These are phyloP conservation scores for Kodamaea laetipori DNA, from an alignment of 805 yeast genomes.

Conservation along the genomic window DNA sequence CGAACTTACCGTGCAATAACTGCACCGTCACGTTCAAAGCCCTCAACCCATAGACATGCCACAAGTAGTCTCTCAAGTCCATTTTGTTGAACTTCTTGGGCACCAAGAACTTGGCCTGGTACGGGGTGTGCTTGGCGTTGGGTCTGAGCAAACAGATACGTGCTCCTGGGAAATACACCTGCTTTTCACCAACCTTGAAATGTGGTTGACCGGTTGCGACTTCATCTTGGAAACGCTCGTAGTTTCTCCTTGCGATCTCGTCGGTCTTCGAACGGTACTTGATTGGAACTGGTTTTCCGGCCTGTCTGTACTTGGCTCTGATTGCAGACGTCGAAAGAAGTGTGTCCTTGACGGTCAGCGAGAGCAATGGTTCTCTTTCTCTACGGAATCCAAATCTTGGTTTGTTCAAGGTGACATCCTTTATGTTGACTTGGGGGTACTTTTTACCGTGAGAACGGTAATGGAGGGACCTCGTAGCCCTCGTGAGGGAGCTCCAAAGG, in stretches of 20 bases:
- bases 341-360: constrained; percentile 43
- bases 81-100: constrained; percentile 92
- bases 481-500: constrained; percentile 4
- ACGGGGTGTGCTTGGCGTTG: constrained; percentile 95
- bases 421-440: constrained; percentile 43
- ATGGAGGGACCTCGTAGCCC: constrained; percentile 27
- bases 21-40: constrained; percentile 89
- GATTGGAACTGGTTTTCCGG: constrained; percentile 46
- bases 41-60: constrained; percentile 84
- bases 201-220: constrained; percentile 70
- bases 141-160: constrained; percentile 80
- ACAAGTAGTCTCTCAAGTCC: constrained; percentile 91
- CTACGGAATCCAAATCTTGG: constrained; percentile 43
- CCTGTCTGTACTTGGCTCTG: constrained; percentile 33
- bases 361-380: constrained; percentile 39
- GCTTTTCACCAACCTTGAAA: constrained; percentile 76
- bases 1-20: constrained; percentile 69
- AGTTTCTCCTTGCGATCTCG: constrained; percentile 40
- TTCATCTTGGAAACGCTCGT: constrained; percentile 47
- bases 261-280: constrained; percentile 38
- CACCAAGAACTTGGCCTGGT: constrained; percentile 93
- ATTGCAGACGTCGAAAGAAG: constrained; percentile 42
- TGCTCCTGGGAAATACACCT: constrained; percentile 84
- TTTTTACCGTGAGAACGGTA: constrained; percentile 31
- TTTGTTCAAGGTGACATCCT: constrained; percentile 40